Percentiles rank a stretch among this genome's conserved stretches.
Conservation (phyloP, 2,329 filamentous ascomycete genomes). For the Zopfia rhizophila region DNA sequence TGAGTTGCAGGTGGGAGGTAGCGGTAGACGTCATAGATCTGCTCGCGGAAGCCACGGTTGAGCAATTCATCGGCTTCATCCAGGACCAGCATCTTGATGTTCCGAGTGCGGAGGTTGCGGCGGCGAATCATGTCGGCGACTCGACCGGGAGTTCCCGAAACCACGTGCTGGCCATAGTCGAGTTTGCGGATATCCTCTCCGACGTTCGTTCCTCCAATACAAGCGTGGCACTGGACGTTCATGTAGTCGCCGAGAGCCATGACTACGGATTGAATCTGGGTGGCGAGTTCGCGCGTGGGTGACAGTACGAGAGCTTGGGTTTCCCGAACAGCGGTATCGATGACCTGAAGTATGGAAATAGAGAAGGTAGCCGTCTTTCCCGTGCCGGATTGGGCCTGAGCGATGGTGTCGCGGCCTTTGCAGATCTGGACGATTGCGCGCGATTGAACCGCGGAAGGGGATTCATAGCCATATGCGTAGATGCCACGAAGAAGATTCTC, state of each 20-base stretch:
- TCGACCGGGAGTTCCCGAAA: constrained; percentile 95
- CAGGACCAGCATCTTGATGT: constrained; percentile 83
- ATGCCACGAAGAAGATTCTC: constrained; percentile 96
- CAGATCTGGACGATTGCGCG: constrained; percentile 98
- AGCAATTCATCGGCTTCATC: constrained; percentile 83
- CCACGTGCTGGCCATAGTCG: constrained; percentile 96
- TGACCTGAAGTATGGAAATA: constrained; percentile 94
- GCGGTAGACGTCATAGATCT: constrained; percentile 99
- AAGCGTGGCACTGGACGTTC: constrained; percentile 99
- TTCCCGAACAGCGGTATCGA: constrained; percentile 91
- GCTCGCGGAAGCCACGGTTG: constrained; percentile 95
- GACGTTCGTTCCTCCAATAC: constrained; percentile 97
- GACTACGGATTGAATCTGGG: constrained; percentile 97
- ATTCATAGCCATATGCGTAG: constrained; percentile 98
- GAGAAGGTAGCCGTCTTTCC: constrained; percentile 98
- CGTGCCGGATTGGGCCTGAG: constrained; percentile 95
- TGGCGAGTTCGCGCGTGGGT: constrained; percentile 94
- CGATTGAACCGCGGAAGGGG: constrained; percentile 96
- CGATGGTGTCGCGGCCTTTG: constrained; percentile 98
- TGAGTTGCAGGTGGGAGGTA: constrained; percentile 96
- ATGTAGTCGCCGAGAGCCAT: constrained; percentile 99
- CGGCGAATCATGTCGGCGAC: constrained; percentile 87
- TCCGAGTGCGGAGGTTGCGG: constrained; percentile 75
- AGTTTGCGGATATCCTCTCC: constrained; percentile 98
- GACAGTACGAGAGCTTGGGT: constrained; percentile 95